Evolutionary conservation across 2,329 filamentous ascomycete genomes (phyloP), one percentile per base, ranked within the genome.

Genomic region (Cordyceps javanica): DNA sequence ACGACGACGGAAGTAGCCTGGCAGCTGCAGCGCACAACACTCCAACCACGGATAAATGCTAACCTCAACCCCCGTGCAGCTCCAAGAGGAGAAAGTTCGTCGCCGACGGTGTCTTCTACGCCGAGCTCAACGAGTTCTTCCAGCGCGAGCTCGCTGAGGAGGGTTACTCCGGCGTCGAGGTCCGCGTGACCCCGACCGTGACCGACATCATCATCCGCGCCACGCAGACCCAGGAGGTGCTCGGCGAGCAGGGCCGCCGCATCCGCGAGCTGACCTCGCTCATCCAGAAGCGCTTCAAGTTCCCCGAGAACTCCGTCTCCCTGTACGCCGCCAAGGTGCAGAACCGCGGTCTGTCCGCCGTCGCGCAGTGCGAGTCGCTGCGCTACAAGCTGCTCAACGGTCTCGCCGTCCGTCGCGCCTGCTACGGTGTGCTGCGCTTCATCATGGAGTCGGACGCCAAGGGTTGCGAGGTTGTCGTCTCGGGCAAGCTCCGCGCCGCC

Each of bases 221-320:
- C 76, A 99, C 94, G 75, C 94, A 99, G 88, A 99, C 94, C 75
- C 94, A 99, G 84, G 95, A 99, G 85, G 95, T 99, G 70, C 91
- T 99, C 74, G 94, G 94, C 75, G 94, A 99, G 88, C 94, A 99
- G 86, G 94, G 94, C 74, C 92, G 94, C 83, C 91, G 94, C 83
- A 99, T 99, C 80, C 93, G 94, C 79, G 94, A 99, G 86, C 91
- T 99, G 80, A 99, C 94, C 77, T 97, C 91, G 73, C 89, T 99
- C 77, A 99, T 99, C 86, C 95, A 99, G 86, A 97, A 99, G 90
- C 92, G 94, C 76, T 99, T 99, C 90, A 97, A 97, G 86, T 99
- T 99, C 89, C 93, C 94, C 81, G 93, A 97, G 85, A 97, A 97
- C 90, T 95, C 89, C 70, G 94, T 99, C 77, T 97, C 94, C 67